Conservation (phyloP, 2,329 filamentous ascomycete genomes). For the Emericellopsis atlantica region DNA sequence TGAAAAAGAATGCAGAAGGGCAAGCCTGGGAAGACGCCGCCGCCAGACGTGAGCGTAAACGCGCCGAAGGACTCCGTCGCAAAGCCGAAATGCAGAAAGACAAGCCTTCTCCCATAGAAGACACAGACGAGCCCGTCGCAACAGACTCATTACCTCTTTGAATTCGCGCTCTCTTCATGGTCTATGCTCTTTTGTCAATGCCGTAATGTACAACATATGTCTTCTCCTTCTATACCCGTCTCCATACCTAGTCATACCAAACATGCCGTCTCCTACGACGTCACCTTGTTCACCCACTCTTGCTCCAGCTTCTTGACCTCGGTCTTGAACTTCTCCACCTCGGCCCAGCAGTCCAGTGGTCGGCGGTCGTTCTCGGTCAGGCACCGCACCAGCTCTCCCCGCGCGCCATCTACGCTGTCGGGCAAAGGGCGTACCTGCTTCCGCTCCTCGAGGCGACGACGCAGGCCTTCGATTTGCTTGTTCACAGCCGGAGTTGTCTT, state of each 20-base stretch:
- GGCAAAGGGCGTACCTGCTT: constrained; percentile 58
- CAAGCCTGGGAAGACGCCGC: constrained; percentile 42
- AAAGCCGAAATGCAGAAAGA: constrained; percentile 26
- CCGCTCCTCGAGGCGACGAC: constrained; percentile 45
- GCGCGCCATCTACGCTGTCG: constrained; percentile 59
- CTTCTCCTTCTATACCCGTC: constrained; percentile 3
- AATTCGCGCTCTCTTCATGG: neutral
- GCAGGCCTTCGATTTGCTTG: constrained; percentile 47
- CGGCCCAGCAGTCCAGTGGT: constrained; percentile 87
- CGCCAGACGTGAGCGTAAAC: constrained; percentile 40
- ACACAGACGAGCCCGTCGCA: neutral
- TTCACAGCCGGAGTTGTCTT: constrained; percentile 32
- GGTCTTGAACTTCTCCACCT: constrained; percentile 82
- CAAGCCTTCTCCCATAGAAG: neutral
- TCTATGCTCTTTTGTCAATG: neutral
- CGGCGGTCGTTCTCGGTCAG: constrained; percentile 73
- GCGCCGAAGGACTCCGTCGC: constrained; percentile 41
- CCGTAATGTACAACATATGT: constrained; percentile 5
- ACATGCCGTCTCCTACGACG: constrained; percentile 23
- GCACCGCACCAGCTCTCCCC: constrained; percentile 66
- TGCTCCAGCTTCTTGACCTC: constrained; percentile 81
- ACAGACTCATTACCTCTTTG: neutral
- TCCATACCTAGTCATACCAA: neutral
- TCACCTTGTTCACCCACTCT: constrained; percentile 75
- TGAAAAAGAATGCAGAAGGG: constrained; percentile 18